Conservation (phyloP, 352 stramenopile genomes). For the Pythium sp. region DNA sequence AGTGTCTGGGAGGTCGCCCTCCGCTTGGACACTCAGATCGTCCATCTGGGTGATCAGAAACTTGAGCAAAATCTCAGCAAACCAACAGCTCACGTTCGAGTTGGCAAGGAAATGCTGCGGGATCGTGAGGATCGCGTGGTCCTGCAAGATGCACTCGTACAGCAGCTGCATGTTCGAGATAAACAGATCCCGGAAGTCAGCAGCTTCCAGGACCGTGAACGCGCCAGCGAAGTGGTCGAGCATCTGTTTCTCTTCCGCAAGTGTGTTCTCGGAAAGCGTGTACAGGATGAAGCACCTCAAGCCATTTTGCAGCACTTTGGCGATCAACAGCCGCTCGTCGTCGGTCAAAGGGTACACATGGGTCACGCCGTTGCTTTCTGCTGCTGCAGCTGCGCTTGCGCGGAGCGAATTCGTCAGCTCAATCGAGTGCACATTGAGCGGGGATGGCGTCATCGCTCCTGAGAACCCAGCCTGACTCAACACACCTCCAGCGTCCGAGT, state of each 20-base stretch:
- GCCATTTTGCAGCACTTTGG: constrained; percentile 92
- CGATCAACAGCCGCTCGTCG: constrained; percentile 91
- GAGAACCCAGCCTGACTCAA: constrained; percentile 10
- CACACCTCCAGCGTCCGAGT: constrained; percentile 20
- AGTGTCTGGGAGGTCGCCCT: constrained; percentile 76
- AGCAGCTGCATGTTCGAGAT: constrained; percentile 89
- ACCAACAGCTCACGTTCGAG: constrained; percentile 92
- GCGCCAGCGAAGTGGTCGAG: constrained; percentile 95
- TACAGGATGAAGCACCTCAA: constrained; percentile 94
- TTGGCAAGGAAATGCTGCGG: constrained; percentile 94
- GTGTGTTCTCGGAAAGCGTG: constrained; percentile 82
- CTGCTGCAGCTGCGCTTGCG: neutral
- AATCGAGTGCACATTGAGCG: constrained; percentile 17
- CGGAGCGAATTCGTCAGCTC: constrained; percentile 15
- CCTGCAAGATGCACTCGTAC: constrained; percentile 92
- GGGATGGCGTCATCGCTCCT: constrained; percentile 15
- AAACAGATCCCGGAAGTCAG: constrained; percentile 92
- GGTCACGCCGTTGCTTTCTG: constrained; percentile 18
- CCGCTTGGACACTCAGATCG: constrained; percentile 82
- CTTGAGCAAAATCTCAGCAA: constrained; percentile 92
- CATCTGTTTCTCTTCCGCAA: constrained; percentile 93
- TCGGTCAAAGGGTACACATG: constrained; percentile 88
- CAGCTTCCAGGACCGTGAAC: constrained; percentile 95
- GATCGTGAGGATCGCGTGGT: constrained; percentile 92
- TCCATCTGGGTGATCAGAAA: constrained; percentile 95